These are phyloP conservation scores for Septoria linicola DNA, from an alignment of 2,329 filamentous ascomycete genomes.

Conservation along the genomic window DNA sequence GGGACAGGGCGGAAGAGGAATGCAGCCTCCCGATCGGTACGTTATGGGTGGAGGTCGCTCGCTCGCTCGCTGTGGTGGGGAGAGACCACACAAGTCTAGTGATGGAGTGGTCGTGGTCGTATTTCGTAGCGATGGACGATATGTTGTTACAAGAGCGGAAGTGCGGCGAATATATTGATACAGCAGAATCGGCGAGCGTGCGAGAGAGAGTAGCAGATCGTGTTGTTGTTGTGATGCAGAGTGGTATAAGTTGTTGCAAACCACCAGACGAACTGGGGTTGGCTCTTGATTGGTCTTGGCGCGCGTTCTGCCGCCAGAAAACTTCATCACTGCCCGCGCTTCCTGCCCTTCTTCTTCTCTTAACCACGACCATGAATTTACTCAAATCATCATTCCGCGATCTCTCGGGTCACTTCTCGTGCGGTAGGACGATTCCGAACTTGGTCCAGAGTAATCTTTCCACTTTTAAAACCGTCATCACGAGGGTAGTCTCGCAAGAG, in stretches of 20 bases:
- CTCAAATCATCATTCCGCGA: slow-evolving; percentile 65
- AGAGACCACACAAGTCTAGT: too few species aligned
- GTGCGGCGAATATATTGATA: too few species aligned
- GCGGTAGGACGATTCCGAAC: slow-evolving; percentile 66
- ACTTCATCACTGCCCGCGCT: slow-evolving; percentile 17
- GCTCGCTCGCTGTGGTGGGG: background rate
- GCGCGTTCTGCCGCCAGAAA: slow-evolving; percentile 1
- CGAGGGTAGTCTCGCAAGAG: slow-evolving; percentile 58
- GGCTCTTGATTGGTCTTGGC: background rate
- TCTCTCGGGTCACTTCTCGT: slow-evolving; percentile 51
- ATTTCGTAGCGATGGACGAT: background rate
- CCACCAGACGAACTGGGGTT: too few species aligned
- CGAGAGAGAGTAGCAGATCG: too few species aligned
- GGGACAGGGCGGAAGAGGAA: slow-evolving; percentile 15
- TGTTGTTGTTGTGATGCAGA: too few species aligned
- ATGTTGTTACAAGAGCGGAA: background rate
- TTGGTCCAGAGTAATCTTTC: slow-evolving; percentile 68
- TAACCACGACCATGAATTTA: slow-evolving; percentile 61
- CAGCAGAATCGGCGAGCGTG: too few species aligned
- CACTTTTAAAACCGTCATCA: slow-evolving; percentile 82
- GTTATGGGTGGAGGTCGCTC: background rate
- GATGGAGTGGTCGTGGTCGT: background rate
- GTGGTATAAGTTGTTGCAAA: too few species aligned
- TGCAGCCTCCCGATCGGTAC: slow-evolving; percentile 16
- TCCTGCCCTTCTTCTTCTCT: slow-evolving; percentile 35